These are phyloP conservation scores for Castanospermum australe DNA, from an alignment of 306 rosid genomes.

Conservation along the genomic window DNA sequence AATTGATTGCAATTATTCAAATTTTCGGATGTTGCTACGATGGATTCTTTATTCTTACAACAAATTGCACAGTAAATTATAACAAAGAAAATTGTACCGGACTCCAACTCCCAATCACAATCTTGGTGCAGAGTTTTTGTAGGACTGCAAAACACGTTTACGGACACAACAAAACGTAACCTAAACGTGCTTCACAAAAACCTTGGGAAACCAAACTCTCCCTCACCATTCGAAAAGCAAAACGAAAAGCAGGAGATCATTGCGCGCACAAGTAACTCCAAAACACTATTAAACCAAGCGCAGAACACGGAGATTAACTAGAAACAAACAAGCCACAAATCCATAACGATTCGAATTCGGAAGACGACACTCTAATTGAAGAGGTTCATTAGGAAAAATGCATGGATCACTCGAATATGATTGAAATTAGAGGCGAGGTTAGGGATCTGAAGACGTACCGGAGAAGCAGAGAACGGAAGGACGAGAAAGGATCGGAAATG, in stretches of 20 bases:
- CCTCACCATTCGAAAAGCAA: background rate
- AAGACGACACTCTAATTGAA: background rate
- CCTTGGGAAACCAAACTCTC: background rate
- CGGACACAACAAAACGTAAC: background rate
- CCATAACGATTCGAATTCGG: background rate
- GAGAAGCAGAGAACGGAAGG: constrained; percentile 31
- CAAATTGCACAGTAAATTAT: background rate
- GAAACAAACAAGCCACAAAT: background rate
- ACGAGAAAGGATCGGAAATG: constrained; percentile 5
- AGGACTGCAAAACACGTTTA: background rate
- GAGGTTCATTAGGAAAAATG: background rate
- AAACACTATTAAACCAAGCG: background rate
- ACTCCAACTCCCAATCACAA: background rate
- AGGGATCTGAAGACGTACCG: constrained; percentile 32
- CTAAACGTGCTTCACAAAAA: background rate
- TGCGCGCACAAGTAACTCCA: background rate
- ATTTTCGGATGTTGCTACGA: background rate
- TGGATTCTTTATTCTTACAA: background rate
- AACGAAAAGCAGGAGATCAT: background rate
- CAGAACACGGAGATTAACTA: background rate
- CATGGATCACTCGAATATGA: background rate
- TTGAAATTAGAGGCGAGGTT: background rate
- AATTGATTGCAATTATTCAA: background rate
- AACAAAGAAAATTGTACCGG: background rate
- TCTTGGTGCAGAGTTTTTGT: background rate